Evolutionary conservation across 805 yeast genomes (phyloP), one percentile per base, ranked within the genome.

Genomic region (Schwanniomyces sp.): DNA sequence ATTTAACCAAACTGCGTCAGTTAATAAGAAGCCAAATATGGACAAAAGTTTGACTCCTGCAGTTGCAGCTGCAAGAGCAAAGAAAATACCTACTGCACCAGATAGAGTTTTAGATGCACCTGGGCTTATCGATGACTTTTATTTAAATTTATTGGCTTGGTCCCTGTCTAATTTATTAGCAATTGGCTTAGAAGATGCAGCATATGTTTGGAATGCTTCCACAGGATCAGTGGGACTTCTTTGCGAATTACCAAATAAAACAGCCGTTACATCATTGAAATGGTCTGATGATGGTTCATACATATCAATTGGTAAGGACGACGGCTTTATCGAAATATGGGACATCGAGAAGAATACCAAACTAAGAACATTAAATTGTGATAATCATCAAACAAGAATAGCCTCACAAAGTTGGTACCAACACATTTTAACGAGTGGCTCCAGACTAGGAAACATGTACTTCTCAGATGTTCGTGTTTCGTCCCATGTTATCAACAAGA

Each of bases 81-180:
- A 96, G 54, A 85, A 84, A 56, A 78, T 94, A 41, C 89, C 95
- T 24, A 82, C 89, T 0, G 88, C 89, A 29, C 98, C 99, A 1
- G 96, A 89, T 54, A 79, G 96, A 52, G 96, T 94, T 1, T 74
- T 94, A 36, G 99, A 94, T 69, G 99, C 98, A 0, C 99, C 99
- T 0, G 97, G 96, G 0, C 78, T 91, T 48, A 78, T 86, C 18
- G 96, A 94, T 66, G 99, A 94, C 69, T 94, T 91, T 65, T 94
- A 92, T 64, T 75, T 91, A 45, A 91, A 91, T 61, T 73, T 92
- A 36, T 66, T 94, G 45, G 82, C 91, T 51, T 94, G 99, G 98
- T 91, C 97, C 7, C 71, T 73, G 53, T 81, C 84, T 27, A 90
- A 92, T 64, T 73, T 85, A 39, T 73, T 94, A 28, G 97, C 96